A percentile compares a stretch with the other conserved stretches of the same genome.
phyloP scores from a whole-genome alignment of 179 eudicot genomes.

The Monotropa hypopitys region DNA sequence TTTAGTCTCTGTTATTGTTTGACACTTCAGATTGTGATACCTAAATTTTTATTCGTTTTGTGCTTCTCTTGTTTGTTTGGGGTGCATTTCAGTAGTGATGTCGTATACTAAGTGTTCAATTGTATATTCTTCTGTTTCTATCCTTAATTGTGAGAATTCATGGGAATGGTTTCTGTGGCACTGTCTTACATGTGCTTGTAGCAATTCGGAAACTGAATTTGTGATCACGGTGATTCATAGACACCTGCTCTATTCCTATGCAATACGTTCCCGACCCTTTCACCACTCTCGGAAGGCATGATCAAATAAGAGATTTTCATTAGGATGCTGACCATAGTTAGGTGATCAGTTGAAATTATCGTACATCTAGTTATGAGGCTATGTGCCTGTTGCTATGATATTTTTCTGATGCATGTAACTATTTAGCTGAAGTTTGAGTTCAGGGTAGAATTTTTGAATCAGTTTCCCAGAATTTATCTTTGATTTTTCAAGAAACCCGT shows the following conservation, averaged over 20 bases:
- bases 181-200: background rate
- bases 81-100: background rate
- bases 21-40: background rate
- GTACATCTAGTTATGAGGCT: background rate
- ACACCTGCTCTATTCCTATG: slow-evolving; percentile 4
- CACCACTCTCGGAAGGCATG: background rate
- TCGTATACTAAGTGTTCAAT: background rate
- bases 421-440: background rate
- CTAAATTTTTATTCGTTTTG: background rate
- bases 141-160: background rate
- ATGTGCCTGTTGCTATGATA: background rate
- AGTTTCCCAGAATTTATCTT: background rate
- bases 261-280: background rate
- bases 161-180: background rate
- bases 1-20: background rate
- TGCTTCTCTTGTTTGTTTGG: background rate
- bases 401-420: background rate
- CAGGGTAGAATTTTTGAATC: background rate
- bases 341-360: background rate
- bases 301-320: background rate
- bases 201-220: background rate
- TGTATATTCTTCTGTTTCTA: background rate
- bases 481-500: background rate
- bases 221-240: background rate
- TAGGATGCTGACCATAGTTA: background rate